Base-by-base conservation (phyloP, 352 stramenopile genomes). In the Phytopythium kandeliae region DNA sequence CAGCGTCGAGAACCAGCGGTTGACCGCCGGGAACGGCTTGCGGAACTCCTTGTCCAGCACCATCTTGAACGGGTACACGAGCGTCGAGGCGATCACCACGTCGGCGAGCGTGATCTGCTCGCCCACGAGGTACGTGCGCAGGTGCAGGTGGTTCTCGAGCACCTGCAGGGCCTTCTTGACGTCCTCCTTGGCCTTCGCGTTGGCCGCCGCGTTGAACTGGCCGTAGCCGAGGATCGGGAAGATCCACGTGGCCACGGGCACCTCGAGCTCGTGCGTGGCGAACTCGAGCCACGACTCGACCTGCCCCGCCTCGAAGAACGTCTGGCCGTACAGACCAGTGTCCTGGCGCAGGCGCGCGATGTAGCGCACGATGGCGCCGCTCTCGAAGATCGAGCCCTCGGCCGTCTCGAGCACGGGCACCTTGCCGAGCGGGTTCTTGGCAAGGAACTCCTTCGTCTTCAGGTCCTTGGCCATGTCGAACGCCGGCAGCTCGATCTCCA, bases 261-360 rank as follows among this genome's bases (percentile, higher is more conserved):
- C 69, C 67, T 98, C 94, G 11, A 98, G 49, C 71, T 98, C 81
- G 62, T 96, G 74, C 22, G 71, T 58, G 34, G 67, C 78, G 66
- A 96, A 98, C 63, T 98, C 94, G n/a, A 97, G 81, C 94, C 94
- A 98, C 21, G 76, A 59, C 63, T 98, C 86, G 31, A 98, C 78
- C 69, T 96, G 78, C 41, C 68, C 90, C 46, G 92, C 86, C 62
- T 97, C 84, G 66, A 97, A 96, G 57, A 96, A 95, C 25, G 78
- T 89, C 55, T 72, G 72, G 51, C 94, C 95, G 48, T 88, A 78
- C 40, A 98, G 74, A 43, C 85, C 77, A 12, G 74, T 89, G 76
- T 98, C 92, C 21, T 54, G 38, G 34, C 90, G 82, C n/a, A 97
- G 67, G 36, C 86, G 73, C 26, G 90, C 90, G 4, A 98, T 65